These are phyloP conservation scores for Wickerhamiella kazuoi DNA, from an alignment of 805 yeast species.

Conservation along the genomic window DNA sequence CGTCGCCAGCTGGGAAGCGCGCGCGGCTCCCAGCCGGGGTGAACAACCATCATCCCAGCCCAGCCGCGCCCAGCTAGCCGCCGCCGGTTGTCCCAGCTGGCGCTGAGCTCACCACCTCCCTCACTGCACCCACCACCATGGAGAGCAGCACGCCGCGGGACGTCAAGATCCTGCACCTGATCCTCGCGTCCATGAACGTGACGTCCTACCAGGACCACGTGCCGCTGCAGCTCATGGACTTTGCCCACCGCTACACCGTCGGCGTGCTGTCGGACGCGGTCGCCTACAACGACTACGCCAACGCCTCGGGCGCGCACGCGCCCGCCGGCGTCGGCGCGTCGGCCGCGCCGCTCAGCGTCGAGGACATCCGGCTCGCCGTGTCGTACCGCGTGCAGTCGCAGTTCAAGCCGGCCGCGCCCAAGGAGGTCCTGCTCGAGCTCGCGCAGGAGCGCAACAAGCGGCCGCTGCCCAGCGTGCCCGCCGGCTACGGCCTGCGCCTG, in stretches of 20 bases:
- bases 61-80: no score
- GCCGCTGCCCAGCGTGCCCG: constrained; percentile 79
- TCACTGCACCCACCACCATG: no score
- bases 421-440: constrained; percentile 72
- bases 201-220: constrained; percentile 89
- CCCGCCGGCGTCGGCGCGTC: constrained; percentile 22
- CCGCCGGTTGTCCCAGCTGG: no score
- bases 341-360: constrained; percentile 49
- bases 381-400: constrained; percentile 91
- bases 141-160: constrained; percentile 46
- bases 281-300: constrained; percentile 63
- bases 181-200: constrained; percentile 85
- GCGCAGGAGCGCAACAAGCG: constrained; percentile 85
- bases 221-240: constrained; percentile 90
- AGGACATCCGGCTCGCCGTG: constrained; percentile 80
- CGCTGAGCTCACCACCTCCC: no score
- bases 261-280: constrained; percentile 80
- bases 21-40: no score
- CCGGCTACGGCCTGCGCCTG: constrained; percentile 76
- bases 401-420: constrained; percentile 90
- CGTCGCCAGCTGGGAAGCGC: no score
- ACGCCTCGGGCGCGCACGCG: constrained; percentile 19
- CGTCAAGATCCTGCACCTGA: constrained; percentile 73
- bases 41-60: no score
- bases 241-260: constrained; percentile 75